Evolutionary conservation across 2,329 filamentous ascomycete species (phyloP).

Genomic region (Gremmenia infestans): DNA sequence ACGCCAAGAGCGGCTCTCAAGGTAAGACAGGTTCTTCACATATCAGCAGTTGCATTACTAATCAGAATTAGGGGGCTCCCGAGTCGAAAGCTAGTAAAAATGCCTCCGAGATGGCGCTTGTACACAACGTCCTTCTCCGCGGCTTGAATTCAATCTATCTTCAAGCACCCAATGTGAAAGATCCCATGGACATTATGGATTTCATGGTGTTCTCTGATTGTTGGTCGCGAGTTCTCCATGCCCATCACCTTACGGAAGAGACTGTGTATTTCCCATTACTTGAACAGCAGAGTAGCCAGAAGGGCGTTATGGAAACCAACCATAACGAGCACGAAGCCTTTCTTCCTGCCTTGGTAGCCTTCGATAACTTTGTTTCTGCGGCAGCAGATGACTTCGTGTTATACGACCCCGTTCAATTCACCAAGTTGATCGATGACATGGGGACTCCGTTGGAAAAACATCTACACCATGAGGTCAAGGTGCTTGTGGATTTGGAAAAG

Average conservation of each 20-base stretch:
- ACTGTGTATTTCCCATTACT: conserved; percentile 36
- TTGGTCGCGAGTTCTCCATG: conserved; percentile 27
- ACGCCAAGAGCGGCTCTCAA: conserved; percentile 3
- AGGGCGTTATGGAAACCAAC: conserved; percentile 37
- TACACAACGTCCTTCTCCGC: conserved; percentile 36
- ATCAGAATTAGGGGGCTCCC: no score
- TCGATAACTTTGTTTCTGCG: conserved; percentile 30
- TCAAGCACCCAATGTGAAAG: conserved; percentile 34
- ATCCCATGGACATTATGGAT: conserved; percentile 31
- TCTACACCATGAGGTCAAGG: no score
- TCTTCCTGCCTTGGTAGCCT: conserved; percentile 32
- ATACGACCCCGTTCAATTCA: no score
- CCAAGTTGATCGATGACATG: no score
- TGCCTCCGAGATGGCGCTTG: conserved; percentile 22
- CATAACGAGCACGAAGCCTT: conserved; percentile 39
- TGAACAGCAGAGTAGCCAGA: conserved; percentile 31
- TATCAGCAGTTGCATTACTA: no score
- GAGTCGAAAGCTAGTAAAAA: no score
- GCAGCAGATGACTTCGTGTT: no score
- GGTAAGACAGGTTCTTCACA: not conserved
- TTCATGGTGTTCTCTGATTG: conserved; percentile 26
- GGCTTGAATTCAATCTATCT: conserved; percentile 35
- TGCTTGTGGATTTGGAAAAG: no score
- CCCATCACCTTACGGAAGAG: conserved; percentile 39
- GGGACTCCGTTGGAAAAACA: no score